Evolutionary conservation across 2,329 filamentous ascomycete genomes (phyloP).

Genomic region (Aspergillus neoniger): DNA sequence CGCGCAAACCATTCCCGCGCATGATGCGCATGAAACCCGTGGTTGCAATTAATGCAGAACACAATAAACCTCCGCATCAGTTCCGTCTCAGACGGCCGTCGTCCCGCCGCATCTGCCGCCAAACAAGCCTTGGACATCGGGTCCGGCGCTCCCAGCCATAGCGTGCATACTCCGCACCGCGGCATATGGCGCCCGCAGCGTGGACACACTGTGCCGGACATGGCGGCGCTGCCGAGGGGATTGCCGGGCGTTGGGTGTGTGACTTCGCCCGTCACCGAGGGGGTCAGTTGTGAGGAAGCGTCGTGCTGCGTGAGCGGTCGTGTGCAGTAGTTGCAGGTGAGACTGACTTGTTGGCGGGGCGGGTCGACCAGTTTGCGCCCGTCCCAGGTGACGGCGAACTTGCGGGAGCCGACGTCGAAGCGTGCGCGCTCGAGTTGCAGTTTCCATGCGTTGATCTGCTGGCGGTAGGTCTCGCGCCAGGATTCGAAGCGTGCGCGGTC

Average conservation of each 20-base stretch:
- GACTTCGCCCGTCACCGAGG: slow-evolving; percentile 32
- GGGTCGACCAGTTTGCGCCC: slow-evolving; percentile 52
- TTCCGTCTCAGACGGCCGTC: slow-evolving; percentile 41
- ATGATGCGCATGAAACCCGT: slow-evolving; percentile 66
- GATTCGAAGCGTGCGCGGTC: slow-evolving; percentile 57
- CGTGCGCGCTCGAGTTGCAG: slow-evolving; percentile 60
- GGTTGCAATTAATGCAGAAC: slow-evolving; percentile 64
- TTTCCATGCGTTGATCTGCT: slow-evolving; percentile 63
- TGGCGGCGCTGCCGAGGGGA: slow-evolving; percentile 36
- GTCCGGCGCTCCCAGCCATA: slow-evolving; percentile 63
- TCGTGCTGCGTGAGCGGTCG: slow-evolving; percentile 55
- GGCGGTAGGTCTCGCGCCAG: slow-evolving; percentile 64
- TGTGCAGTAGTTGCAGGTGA: slow-evolving; percentile 64
- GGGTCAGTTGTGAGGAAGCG: slow-evolving; percentile 33
- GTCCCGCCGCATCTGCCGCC: slow-evolving; percentile 36
- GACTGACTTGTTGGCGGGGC: slow-evolving; percentile 55
- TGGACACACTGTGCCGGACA: slow-evolving; percentile 59
- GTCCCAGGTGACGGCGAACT: slow-evolving; percentile 53
- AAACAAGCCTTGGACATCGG: slow-evolving; percentile 47
- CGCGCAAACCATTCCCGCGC: slow-evolving; percentile 61
- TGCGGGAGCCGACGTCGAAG: slow-evolving; percentile 61
- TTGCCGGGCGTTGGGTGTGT: slow-evolving; percentile 39
- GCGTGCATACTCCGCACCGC: slow-evolving; percentile 62
- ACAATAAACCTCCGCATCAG: slow-evolving; percentile 58
- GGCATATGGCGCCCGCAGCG: slow-evolving; percentile 65